Base-by-base conservation (phyloP, 495 filamentous ascomycete species). In the Lichenothelia convexa region DNA sequence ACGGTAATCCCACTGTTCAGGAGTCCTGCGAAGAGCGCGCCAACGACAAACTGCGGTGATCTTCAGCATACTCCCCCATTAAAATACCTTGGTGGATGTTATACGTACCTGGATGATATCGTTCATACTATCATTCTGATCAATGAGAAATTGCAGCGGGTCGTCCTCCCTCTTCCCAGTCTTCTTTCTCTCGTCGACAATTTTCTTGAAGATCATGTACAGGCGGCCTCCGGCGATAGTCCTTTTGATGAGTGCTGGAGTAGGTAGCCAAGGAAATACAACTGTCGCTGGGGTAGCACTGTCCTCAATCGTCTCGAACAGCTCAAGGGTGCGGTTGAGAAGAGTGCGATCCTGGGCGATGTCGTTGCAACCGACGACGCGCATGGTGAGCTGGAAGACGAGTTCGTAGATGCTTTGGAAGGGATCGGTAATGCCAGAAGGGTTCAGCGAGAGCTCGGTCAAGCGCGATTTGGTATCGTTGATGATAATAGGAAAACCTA, bases 1-100 rank as follows among this genome's bases (percentile, higher is more conserved):
- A 57, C 53, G 34, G 61, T 62, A 44, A 64, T 56, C 22, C 64
- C 62, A 35, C 47, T 59, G 49, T 65, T 67, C 15, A 52, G 42
- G 4, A 45, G 43, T 3, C 51, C 51, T 8, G 51, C 51, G 30
- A 48, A 52, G 6, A 55, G 49, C 4, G 57, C 44, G 21, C 56
- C 56, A 18, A 63, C 35, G 19, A 63, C 43, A 43, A 64, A 63
- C 45, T 59, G 19, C 2, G 43, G 19, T 21, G 22, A 21, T 9
- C 23, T 17, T 13, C n/a, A 15, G 24, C 24, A n/a, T n/a, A n/a
- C n/a, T n/a, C n/a, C n/a, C n/a, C n/a, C n/a, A n/a, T n/a, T n/a
- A n/a, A n/a, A n/a, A n/a, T n/a, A n/a, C n/a, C n/a, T n/a, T n/a
- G n/a, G n/a, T n/a, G n/a, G n/a, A n/a, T n/a, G 17, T 18, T 30